Conservation (phyloP, 805 yeast genomes). For the Peterozyma toletana region DNA sequence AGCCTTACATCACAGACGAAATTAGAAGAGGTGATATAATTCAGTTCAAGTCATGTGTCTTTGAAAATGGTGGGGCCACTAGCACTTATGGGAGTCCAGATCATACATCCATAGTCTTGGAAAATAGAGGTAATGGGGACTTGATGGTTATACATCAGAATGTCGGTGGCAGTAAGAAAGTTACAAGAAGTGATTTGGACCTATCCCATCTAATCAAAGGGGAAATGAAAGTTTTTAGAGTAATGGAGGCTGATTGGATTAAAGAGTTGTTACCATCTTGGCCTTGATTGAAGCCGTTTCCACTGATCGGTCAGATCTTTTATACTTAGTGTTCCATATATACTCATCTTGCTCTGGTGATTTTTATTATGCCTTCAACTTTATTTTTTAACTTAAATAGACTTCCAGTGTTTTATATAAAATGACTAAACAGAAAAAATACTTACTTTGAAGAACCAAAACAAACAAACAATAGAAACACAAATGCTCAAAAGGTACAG, state of each 20-base stretch:
- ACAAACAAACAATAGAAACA: too few relatives aligned
- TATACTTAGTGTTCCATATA: too few relatives aligned
- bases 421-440: too few relatives aligned
- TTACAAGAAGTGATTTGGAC: conserved; percentile 29
- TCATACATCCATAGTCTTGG: conserved; percentile 38
- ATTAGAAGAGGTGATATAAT: conserved; percentile 49
- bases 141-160: conserved; percentile 42
- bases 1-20: conserved; percentile 27
- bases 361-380: too few relatives aligned
- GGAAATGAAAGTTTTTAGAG: conserved; percentile 35
- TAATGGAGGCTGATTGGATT: conserved; percentile 40
- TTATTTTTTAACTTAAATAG: too few relatives aligned
- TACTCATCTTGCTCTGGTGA: too few relatives aligned
- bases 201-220: conserved; percentile 34
- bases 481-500: too few relatives aligned
- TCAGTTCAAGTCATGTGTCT: conserved; percentile 36
- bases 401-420: too few relatives aligned
- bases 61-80: conserved; percentile 28
- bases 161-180: conserved; percentile 33
- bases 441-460: too few relatives aligned
- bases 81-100: conserved; percentile 42
- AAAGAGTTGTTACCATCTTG: conserved; percentile 19
- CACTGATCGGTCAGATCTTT: too few relatives aligned
- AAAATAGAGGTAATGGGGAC: conserved; percentile 20
- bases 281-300: conserved; percentile 3